Evolutionary conservation across 441 rosid genomes (phyloP).

Genomic region (Erodium trifolium): DNA sequence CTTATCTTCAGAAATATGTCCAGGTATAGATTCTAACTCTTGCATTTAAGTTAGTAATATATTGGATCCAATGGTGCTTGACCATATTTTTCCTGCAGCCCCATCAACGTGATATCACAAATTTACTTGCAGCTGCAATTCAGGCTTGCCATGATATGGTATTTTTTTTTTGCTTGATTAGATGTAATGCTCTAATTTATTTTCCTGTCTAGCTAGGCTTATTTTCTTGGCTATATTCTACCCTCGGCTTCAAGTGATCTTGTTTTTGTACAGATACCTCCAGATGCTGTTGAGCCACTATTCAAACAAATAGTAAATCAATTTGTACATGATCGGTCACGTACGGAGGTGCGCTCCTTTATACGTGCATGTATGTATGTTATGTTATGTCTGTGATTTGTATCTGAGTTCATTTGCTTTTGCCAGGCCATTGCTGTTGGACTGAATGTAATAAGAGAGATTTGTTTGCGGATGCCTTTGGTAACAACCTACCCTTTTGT

Average conservation of each 20-base stretch:
- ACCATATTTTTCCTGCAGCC: conserved; percentile 46
- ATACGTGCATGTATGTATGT: background rate
- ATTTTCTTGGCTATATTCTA: background rate
- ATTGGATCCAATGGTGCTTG: conserved; percentile 12
- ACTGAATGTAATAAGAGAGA: conserved; percentile 79
- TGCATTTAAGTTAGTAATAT: background rate
- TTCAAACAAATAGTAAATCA: conserved; percentile 88
- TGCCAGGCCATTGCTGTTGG: conserved; percentile 84
- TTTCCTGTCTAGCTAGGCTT: background rate
- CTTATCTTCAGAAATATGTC: conserved; percentile 71
- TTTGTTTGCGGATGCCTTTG: conserved; percentile 84
- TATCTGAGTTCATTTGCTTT: conserved; percentile 12
- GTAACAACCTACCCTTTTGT: conserved; percentile 31
- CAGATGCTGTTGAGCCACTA: conserved; percentile 90
- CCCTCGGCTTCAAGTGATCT: conserved; percentile 1
- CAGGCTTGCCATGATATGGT: conserved; percentile 70
- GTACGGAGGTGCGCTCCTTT: conserved; percentile 57
- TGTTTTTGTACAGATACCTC: conserved; percentile 62
- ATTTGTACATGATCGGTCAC: conserved; percentile 83
- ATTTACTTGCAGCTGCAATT: conserved; percentile 85
- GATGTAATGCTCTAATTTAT: conserved; percentile 1
- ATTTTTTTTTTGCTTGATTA: no score
- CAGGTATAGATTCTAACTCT: conserved; percentile 41
- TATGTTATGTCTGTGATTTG: background rate
- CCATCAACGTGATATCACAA: conserved; percentile 72